Base-by-base conservation (phyloP, 2,329 filamentous ascomycete species). In the Fusarium concolor region DNA sequence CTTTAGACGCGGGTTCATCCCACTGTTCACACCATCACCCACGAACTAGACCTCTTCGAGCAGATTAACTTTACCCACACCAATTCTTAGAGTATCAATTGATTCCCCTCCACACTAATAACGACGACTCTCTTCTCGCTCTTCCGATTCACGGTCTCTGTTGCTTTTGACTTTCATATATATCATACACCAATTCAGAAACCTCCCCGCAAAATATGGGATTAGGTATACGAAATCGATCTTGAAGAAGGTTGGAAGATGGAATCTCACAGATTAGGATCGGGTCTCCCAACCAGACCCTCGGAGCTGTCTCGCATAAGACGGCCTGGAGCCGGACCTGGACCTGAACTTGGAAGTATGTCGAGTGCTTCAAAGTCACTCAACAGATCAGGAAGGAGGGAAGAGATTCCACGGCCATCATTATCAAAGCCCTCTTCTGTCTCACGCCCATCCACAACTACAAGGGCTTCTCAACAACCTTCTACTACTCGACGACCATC, bases 191-290 rank as follows among this genome's bases (percentile, higher is more conserved):
- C 38, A 33, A 37, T 20, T 55, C 44, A 49, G 24, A 20, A 41
- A 26, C n/a, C 33, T 55, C 50, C 42, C 33, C n/a, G 57, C 51
- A 50, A 69, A 73, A 53, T 64, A 73, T 73, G 71, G 56, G 68
- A 65, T 46, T 44, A 57, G 52, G 50, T 47, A 65, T 52, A 67
- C 50, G 35, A 42, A 58, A 24, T 53, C 46, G 58, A 56, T 60
- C 59, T 56, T 72, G 61, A 74, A 75, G 69, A 74, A 75, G 69
- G 67, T 74, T 72, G 76, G 76, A 80, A 59, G 65, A 84, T 84
- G 82, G 80, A 81, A 76, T 80, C 81, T 72, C 75, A 78, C 56
- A 78, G 77, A 73, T 75, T 75, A 63, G 78, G 78, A 56, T 79
- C 78, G 68, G 79, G 81, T 58, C 76, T 82, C 49, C 80, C 79